These are phyloP conservation scores for Parasitella parasitica DNA, from an alignment of 371 early-diverging fungal genomes.

Conservation along the genomic window DNA sequence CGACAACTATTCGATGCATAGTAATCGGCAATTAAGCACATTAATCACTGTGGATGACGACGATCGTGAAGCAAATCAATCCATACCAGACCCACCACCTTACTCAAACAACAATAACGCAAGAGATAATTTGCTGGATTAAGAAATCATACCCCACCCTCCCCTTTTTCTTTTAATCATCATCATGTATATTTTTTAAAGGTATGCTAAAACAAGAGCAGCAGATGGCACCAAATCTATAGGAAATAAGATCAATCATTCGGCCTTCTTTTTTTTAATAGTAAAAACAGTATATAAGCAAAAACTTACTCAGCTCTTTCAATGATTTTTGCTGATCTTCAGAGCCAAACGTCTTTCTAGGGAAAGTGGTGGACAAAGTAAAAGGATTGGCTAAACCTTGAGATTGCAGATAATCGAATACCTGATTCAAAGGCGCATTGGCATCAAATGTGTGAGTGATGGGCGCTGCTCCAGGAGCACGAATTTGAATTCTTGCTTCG, in stretches of 20 bases:
- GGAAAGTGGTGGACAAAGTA: conserved; percentile 71
- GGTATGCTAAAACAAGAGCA: conserved; percentile 30
- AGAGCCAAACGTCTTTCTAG: conserved; percentile 56
- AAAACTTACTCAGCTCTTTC: conserved; percentile 50
- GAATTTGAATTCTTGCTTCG: conserved; percentile 73
- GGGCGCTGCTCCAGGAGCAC: conserved; percentile 51
- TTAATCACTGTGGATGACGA: neutral
- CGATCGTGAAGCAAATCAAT: neutral
- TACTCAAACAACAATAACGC: neutral
- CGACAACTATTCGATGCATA: conserved; percentile 8
- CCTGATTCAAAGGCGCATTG: conserved; percentile 63
- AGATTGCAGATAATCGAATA: conserved; percentile 62
- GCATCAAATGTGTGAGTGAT: conserved; percentile 74
- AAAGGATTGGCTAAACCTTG: conserved; percentile 60
- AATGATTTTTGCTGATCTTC: conserved; percentile 43
- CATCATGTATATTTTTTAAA: neutral
- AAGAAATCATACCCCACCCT: neutral
- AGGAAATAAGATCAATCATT: neutral
- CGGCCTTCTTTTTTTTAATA: neutral
- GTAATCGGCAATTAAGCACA: neutral
- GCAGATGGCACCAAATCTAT: conserved; percentile 45
- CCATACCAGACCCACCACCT: conserved; percentile 4
- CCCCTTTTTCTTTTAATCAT: neutral
- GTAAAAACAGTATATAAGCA: conserved; percentile 1
- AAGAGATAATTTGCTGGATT: conserved; percentile 2